Evolutionary conservation across 176 grass and related monocot species (phyloP).

Genomic region (Ensete glaucum): DNA sequence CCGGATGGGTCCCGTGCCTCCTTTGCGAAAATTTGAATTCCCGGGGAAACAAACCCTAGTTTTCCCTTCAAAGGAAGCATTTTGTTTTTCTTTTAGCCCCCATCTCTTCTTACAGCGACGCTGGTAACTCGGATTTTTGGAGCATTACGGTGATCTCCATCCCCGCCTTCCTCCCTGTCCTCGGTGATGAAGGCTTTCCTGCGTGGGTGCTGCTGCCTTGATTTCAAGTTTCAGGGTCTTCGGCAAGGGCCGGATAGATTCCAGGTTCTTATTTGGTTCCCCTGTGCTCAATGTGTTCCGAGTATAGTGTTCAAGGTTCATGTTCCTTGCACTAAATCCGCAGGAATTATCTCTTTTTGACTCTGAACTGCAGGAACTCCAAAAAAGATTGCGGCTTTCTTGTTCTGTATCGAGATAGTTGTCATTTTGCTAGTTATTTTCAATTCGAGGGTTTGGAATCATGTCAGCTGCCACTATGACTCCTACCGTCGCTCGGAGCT

Average conservation of each 20-base stretch:
- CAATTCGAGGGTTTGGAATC: background rate
- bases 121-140: background rate
- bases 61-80: background rate
- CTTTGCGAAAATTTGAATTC: background rate
- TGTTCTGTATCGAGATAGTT: background rate
- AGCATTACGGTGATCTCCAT: too few relatives aligned
- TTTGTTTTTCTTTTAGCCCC: background rate
- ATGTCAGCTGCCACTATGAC: slow-evolving; percentile 21
- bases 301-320: background rate
- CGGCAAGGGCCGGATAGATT: background rate
- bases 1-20: background rate
- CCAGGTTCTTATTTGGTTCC: background rate
- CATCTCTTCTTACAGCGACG: background rate
- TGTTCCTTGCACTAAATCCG: background rate
- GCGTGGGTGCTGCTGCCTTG: background rate
- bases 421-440: background rate
- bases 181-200: too few relatives aligned
- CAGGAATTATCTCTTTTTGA: background rate
- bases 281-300: background rate
- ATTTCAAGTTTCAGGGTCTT: background rate
- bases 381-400: background rate
- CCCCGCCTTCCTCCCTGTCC: too few relatives aligned
- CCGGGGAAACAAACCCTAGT: slow-evolving; percentile 8
- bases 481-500: slow-evolving; percentile 40
- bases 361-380: background rate